Conservation (phyloP, 2,329 filamentous ascomycete genomes). For the Colletotrichum brevisporum region DNA sequence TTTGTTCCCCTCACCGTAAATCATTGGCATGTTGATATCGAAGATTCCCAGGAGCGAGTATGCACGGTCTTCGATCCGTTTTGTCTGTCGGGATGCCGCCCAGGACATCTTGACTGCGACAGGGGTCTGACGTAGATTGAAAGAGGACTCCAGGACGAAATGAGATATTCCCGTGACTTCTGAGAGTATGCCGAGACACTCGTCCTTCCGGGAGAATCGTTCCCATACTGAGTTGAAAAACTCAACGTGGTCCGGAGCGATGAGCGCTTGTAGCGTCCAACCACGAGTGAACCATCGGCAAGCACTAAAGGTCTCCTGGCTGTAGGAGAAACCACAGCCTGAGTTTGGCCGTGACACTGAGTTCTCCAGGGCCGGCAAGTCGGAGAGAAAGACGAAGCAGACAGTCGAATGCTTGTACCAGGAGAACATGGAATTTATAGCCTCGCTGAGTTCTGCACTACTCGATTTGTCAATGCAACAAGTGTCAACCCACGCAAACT, state of each 20-base stretch:
- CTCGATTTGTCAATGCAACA: slow-evolving; percentile 46
- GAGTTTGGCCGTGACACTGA: neutral
- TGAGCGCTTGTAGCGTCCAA: slow-evolving; percentile 11
- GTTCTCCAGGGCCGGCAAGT: neutral
- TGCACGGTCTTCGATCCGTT: slow-evolving; percentile 43
- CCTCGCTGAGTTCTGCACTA: slow-evolving; percentile 42
- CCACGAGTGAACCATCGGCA: slow-evolving; percentile 2
- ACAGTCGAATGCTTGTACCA: slow-evolving; percentile 40
- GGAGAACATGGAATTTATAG: slow-evolving; percentile 39
- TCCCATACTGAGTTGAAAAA: neutral
- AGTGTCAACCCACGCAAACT: slow-evolving; percentile 44
- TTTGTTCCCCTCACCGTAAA: slow-evolving; percentile 45
- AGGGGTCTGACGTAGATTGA: neutral
- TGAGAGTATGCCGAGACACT: neutral
- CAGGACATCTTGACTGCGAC: slow-evolving; percentile 45
- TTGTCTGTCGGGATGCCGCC: slow-evolving; percentile 44
- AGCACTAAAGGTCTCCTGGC: neutral
- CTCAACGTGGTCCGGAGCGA: neutral
- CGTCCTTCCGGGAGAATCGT: neutral
- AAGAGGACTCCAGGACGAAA: neutral
- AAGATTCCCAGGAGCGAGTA: slow-evolving; percentile 48
- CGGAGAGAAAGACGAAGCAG: slow-evolving; percentile 42
- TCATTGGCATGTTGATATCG: slow-evolving; percentile 45
- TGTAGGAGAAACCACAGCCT: neutral
- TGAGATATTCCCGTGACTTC: neutral